These are phyloP conservation scores for Candida labiduridarum DNA, from an alignment of 1,139 yeast species.

Conservation along the genomic window DNA sequence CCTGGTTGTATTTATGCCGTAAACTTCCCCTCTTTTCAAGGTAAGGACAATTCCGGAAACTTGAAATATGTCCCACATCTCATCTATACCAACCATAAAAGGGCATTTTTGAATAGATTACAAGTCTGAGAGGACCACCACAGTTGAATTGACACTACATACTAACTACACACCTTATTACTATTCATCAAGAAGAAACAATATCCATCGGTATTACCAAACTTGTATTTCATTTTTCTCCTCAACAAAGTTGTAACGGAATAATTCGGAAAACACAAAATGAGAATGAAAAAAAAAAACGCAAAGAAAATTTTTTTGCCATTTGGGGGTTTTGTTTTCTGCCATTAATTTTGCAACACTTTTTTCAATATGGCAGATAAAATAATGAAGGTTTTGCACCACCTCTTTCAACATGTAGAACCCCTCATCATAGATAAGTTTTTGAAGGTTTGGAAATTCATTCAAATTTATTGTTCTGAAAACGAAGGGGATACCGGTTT, in stretches of 20 bases:
- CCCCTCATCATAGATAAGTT: background rate
- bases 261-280: slow-evolving; percentile 4
- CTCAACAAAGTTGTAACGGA: background rate
- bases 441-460: background rate
- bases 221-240: background rate
- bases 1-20: background rate
- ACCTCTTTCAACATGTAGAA: background rate
- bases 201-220: background rate
- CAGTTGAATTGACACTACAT: too few species aligned
- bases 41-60: background rate
- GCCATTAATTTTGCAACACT: background rate
- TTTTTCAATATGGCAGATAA: background rate
- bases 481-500: background rate
- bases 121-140: too few species aligned
- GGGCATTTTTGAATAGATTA: background rate
- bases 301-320: too few species aligned
- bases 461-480: background rate
- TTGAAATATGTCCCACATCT: background rate
- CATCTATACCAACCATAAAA: background rate
- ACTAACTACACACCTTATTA: background rate
- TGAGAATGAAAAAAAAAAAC: too few species aligned
- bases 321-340: too few species aligned
- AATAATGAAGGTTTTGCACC: background rate
- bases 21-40: background rate
- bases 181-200: background rate